phyloP scores from a whole-genome alignment of 2,329 filamentous ascomycete species.

The Arthrobotrys pseudoclavata region DNA sequence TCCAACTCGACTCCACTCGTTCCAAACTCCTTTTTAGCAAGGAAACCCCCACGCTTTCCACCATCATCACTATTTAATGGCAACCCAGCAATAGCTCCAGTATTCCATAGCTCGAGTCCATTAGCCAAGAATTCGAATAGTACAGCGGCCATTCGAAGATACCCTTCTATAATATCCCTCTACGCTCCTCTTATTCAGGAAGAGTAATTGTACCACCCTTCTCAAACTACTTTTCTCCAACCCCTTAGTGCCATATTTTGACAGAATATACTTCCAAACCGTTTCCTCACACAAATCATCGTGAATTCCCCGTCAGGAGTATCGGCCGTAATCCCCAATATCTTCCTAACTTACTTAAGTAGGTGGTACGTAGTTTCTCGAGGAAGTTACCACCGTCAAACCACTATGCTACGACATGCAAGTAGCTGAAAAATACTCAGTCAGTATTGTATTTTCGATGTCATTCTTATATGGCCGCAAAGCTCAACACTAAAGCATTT shows the following conservation, averaged over 20 bases:
- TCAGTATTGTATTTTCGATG: no score
- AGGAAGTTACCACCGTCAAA: no score
- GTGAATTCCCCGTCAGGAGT: slow-evolving; percentile 14
- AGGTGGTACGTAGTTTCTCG: no score
- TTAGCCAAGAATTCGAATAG: slow-evolving; percentile 4
- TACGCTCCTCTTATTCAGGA: background rate
- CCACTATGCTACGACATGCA: no score
- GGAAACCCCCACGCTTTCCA: slow-evolving; percentile 25
- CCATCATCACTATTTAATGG: background rate
- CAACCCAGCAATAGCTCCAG: background rate
- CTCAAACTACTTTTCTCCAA: slow-evolving; percentile 14
- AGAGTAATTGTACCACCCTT: background rate
- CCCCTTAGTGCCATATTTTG: background rate
- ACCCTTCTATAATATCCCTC: slow-evolving; percentile 1
- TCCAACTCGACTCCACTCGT: background rate
- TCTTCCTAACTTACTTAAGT: no score
- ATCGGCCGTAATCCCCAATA: background rate
- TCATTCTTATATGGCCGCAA: no score
- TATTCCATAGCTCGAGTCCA: slow-evolving; percentile 32
- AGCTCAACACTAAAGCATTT: no score
- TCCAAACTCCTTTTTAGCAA: slow-evolving; percentile 36
- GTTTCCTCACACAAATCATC: slow-evolving; percentile 20
- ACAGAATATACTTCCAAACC: slow-evolving; percentile 12
- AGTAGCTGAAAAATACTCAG: no score
- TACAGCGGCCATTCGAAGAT: slow-evolving; percentile 7